Evolutionary conservation across 2,329 filamentous ascomycete species (phyloP).

Genomic region (Curvularia eragrostidis): DNA sequence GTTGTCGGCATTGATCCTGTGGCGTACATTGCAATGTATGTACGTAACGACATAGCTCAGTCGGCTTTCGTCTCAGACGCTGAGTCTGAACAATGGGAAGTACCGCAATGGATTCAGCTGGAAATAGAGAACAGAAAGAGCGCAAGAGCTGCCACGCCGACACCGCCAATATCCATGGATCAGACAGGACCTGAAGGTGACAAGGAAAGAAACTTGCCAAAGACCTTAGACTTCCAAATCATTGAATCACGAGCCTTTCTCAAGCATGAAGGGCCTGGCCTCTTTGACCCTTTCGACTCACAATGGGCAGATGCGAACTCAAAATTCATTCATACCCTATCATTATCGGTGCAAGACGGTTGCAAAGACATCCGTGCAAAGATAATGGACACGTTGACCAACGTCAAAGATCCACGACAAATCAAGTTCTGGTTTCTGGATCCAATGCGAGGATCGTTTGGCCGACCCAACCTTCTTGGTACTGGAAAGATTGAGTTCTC

Average conservation of each 20-base stretch:
- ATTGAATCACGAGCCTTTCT: conserved; percentile 45
- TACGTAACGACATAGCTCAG: conserved; percentile 57
- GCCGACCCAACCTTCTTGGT: conserved; percentile 38
- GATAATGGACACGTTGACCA: conserved; percentile 33
- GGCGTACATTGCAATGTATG: conserved; percentile 64
- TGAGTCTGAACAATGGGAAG: conserved; percentile 56
- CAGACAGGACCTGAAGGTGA: conserved; percentile 11
- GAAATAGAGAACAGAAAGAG: conserved; percentile 38
- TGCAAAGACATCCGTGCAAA: conserved; percentile 42
- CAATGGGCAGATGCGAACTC: conserved; percentile 27
- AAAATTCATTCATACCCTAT: conserved; percentile 28
- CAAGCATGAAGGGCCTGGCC: conserved; percentile 47
- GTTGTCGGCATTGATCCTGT: conserved; percentile 56
- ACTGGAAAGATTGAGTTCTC: conserved; percentile 45
- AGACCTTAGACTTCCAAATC: conserved; percentile 38
- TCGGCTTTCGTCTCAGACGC: conserved; percentile 50
- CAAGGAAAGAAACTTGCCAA: conserved; percentile 9
- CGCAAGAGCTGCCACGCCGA: conserved; percentile 19
- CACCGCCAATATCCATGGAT: conserved; percentile 18
- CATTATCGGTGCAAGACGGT: conserved; percentile 33
- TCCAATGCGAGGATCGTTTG: conserved; percentile 36
- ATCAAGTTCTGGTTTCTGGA: conserved; percentile 52
- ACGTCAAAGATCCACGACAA: conserved; percentile 48
- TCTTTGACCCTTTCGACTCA: conserved; percentile 43
- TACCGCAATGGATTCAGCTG: conserved; percentile 49